Base-by-base conservation (phyloP, 1,284 basidiomycete genomes). In the Austroboletus novae-zelandiae region DNA sequence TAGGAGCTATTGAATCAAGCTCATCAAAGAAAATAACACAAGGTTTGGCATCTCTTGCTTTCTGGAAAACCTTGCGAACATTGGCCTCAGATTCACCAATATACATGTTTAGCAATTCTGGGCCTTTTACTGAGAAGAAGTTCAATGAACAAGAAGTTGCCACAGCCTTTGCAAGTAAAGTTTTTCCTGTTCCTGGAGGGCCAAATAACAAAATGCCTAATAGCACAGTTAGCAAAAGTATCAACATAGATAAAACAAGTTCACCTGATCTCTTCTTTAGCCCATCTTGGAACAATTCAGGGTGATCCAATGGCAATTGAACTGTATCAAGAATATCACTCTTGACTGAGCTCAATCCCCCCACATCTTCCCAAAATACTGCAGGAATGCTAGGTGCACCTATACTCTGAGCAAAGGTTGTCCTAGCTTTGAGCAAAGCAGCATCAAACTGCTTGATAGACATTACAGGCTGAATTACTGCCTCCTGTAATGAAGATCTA, bases 11-110 rank as follows among this genome's bases (percentile, higher is more conserved):
- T 1, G 92, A 94, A 68, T 99, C 97, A 30, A 99, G 79, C 70
- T 99, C 97, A 71, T 99, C 97, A 69, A 99, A 98, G 67, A 99
- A 96, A 48, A 99, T 89, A 40, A 99, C 90, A 65, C 93, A 95
- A 6, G 93, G 93, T 44, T 83, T 84, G 0, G 93, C 93, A 71
- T 94, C 91, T 46, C 93, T 77, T 11, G 97, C 97, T 18, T 86
- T 83, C 61, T 93, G 89, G 66, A 99, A 99, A 1, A 99, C 84
- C 7, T 87, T 78, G 11, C 97, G 86, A 32, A 99, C 92, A 64
- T 96, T 95, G 32, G 94, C 91, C 69, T 99, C 97, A 7, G 94
- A 97, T 74, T 99, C 96, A 57, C 96, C 96, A 61, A 99, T 98
- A 70, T 98, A 98, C 84, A 98, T 97, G 68, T 97, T 97, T 40